phyloP scores from a whole-genome alignment of 2,329 filamentous ascomycete species.

The Zalaria obscura region DNA sequence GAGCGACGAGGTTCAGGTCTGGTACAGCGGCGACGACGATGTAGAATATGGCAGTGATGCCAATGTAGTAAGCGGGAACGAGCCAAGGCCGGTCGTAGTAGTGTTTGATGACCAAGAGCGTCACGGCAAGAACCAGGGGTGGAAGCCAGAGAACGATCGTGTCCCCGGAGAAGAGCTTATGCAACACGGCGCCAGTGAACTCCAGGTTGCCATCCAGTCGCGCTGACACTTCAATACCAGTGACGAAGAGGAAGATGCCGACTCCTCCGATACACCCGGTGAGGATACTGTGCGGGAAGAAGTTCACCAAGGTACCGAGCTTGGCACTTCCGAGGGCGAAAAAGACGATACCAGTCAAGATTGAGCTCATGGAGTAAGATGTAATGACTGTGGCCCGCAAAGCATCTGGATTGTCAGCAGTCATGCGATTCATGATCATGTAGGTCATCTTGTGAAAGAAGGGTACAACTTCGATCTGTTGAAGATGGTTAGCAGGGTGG shows the following conservation, averaged over 20 bases:
- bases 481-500: background rate
- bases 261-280: conserved; percentile 97
- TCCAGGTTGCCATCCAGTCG: conserved; percentile 73
- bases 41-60: conserved; percentile 65
- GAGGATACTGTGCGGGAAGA: conserved; percentile 90
- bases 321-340: conserved; percentile 78
- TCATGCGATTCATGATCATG: conserved; percentile 66
- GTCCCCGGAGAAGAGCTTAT: conserved; percentile 56
- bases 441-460: conserved; percentile 99
- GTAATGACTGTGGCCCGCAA: conserved; percentile 91
- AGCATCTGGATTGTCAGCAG: conserved; percentile 66
- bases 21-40: conserved; percentile 58
- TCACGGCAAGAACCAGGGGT: conserved; percentile 60
- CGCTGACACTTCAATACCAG: conserved; percentile 86
- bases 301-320: conserved; percentile 85
- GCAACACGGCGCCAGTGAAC: conserved; percentile 64
- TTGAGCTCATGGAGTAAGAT: conserved; percentile 76
- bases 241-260: conserved; percentile 84
- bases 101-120: conserved; percentile 63
- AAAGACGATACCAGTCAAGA: conserved; percentile 84
- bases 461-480: conserved; percentile 87
- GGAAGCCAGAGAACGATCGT: conserved; percentile 73
- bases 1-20: conserved; percentile 47
- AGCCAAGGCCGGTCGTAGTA: conserved; percentile 72
- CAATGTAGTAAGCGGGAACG: conserved; percentile 72